Conservation (phyloP, 108 stramenopile genomes). For the Aurantiochytrium sp. region DNA sequence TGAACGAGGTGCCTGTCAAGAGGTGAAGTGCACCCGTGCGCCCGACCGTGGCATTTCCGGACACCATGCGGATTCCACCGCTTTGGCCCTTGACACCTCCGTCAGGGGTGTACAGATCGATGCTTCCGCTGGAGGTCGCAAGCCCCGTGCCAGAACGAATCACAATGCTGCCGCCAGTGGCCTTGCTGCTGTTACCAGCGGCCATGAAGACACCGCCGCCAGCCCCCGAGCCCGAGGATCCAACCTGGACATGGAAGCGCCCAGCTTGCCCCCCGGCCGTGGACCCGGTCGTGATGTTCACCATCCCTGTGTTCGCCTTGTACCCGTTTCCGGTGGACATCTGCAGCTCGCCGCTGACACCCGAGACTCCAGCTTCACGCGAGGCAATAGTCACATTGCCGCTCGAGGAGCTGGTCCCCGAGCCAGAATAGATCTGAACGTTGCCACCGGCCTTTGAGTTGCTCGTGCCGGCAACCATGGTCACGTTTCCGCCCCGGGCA, state of each 20-base stretch:
- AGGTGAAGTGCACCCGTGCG: neutral
- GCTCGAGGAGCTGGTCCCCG: neutral
- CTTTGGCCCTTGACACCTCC: constrained; percentile 42
- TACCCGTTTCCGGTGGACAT: neutral
- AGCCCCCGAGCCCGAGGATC: constrained; percentile 26
- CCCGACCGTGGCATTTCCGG: constrained; percentile 39
- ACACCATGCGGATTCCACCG: constrained; percentile 34
- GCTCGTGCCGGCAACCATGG: neutral
- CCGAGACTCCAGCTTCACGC: constrained; percentile 36
- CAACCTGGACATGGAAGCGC: constrained; percentile 22
- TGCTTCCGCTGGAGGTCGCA: constrained; percentile 37
- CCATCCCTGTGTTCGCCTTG: constrained; percentile 4
- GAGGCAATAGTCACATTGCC: constrained; percentile 35
- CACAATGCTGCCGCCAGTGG: constrained; percentile 1
- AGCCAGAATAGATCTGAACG: neutral
- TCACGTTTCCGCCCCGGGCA: neutral
- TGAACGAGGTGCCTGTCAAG: neutral
- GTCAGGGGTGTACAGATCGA: constrained; percentile 30
- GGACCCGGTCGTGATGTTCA: constrained; percentile 38
- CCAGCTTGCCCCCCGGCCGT: constrained; percentile 32
- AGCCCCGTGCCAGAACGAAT: neutral
- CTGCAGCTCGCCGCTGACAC: constrained; percentile 18
- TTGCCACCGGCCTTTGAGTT: neutral
- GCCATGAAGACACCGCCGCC: constrained; percentile 24
- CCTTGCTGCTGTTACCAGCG: constrained; percentile 32